Percentiles rank a stretch among this genome's conserved stretches.
These are phyloP conservation scores for Didymella exigua DNA, from an alignment of 2,329 filamentous ascomycete species.

Conservation along the genomic window DNA sequence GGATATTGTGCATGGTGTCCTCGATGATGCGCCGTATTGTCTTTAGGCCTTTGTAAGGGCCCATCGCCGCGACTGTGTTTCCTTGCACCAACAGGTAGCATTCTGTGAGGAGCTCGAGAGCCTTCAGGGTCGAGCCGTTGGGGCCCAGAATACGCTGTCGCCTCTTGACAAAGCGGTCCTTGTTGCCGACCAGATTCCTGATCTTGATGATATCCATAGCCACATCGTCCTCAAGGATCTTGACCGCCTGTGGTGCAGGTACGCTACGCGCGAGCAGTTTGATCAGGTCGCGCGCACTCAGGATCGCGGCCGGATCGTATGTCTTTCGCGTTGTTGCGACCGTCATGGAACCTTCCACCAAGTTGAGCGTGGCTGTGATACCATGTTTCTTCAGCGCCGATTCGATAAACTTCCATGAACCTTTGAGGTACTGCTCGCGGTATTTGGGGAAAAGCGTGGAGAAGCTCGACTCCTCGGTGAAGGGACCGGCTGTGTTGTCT, in stretches of 20 bases:
- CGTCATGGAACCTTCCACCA: conserved; percentile 95
- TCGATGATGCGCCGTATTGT: conserved; percentile 83
- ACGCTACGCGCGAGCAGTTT: conserved; percentile 85
- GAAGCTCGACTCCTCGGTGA: conserved; percentile 93
- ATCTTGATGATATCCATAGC: conserved; percentile 98
- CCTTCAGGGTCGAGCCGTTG: conserved; percentile 89
- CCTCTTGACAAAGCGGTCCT: conserved; percentile 93
- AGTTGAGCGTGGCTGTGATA: conserved; percentile 88
- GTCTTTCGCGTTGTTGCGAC: conserved; percentile 94
- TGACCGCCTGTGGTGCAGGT: conserved; percentile 88
- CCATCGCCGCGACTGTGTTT: conserved; percentile 90
- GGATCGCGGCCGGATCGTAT: conserved; percentile 87
- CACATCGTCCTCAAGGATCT: conserved; percentile 89
- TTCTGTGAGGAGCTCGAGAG: conserved; percentile 86
- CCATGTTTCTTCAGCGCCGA: conserved; percentile 83
- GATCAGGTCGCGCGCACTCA: conserved; percentile 93
- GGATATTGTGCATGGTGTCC: conserved; percentile 96
- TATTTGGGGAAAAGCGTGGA: conserved; percentile 90
- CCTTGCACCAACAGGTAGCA: conserved; percentile 93
- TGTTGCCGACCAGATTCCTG: conserved; percentile 84
- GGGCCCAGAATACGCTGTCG: conserved; percentile 91
- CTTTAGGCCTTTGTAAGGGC: conserved; percentile 89
- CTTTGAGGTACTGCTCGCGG: conserved; percentile 89
- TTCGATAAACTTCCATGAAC: conserved; percentile 91
- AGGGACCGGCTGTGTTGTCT: conserved; percentile 84